Evolutionary conservation across 768 basidiomycete species (phyloP).

Genomic region (Agrocybe praecox): DNA sequence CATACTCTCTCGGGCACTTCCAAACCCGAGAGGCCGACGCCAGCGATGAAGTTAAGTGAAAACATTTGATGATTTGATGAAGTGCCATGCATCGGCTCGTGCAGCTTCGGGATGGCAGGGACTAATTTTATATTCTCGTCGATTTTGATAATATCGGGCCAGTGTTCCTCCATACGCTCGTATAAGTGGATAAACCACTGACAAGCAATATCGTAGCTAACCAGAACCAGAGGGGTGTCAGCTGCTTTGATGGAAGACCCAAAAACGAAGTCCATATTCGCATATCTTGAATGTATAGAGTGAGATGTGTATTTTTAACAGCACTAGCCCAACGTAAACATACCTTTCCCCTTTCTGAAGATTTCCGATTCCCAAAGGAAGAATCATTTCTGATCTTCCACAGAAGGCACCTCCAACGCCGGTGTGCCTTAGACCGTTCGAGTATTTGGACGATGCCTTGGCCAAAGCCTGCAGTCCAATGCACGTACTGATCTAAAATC

Average conservation of each 20-base stretch:
- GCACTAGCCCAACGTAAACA: no score
- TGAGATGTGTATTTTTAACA: no score
- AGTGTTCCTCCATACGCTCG: constrained; percentile 8
- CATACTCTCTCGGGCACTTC: constrained; percentile 30
- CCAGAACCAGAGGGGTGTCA: neutral
- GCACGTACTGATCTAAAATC: constrained; percentile 3
- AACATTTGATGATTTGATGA: constrained; percentile 21
- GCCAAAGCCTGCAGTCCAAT: constrained; percentile 3
- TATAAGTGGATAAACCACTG: constrained; percentile 14
- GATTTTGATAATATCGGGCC: neutral
- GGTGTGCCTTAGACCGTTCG: neutral
- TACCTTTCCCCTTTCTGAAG: constrained; percentile 30
- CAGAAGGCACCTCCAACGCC: neutral
- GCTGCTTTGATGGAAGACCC: neutral
- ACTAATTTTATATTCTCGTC: constrained; percentile 1
- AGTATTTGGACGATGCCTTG: neutral
- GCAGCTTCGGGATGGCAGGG: constrained; percentile 30
- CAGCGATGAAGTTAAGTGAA: constrained; percentile 26
- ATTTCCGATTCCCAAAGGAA: constrained; percentile 2
- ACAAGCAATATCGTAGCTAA: constrained; percentile 25
- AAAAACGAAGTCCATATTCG: constrained; percentile 14
- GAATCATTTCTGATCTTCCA: constrained; percentile 2
- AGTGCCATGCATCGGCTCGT: constrained; percentile 27
- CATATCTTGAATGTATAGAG: constrained; percentile 5
- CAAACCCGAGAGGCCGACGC: constrained; percentile 27